Evolutionary conservation across 371 early-diverging fungal species (phyloP), one percentile per base, ranked within the genome.

Genomic region (Apophysomyces ossiformis): DNA sequence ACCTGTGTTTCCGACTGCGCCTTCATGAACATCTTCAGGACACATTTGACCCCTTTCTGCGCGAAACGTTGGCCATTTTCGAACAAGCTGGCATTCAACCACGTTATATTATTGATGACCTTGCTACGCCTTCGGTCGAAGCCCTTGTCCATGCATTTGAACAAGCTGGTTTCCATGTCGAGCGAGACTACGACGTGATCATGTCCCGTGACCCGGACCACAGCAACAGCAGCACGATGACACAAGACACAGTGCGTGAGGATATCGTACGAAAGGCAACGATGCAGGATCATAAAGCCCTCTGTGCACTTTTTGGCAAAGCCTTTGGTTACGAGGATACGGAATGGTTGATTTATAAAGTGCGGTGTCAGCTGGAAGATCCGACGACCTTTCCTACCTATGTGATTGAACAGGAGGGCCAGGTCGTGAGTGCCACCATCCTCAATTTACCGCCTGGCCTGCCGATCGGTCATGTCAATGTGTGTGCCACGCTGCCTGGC

Each of bases 391-490:
- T 63, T n/a, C 37, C 56, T 5, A 56, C 61, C 5, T 67, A 56
- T 41, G 61, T 61, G 36, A 35, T 61, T 5, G 67, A 67, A 12
- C 18, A 39, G 11, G 35, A 35, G 1, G 32, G 15, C 0, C 11
- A 54, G 16, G 4, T 67, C 4, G 54, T 41, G 4, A 61, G 61
- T 50, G 41, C 36, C 5, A 61, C 54, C 16, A 61, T 67, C 13
- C 43, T 67, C 6, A 50, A 61, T 35, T 16, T 37, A 11, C 67
- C 67, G 0, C 21, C 15, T 8, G 67, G 67, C 1, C 37, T 61
- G 12, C 47, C 67, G 7, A 39, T 67, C n/a, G 56, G 46, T 12
- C 67, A 67, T 43, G 67, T 67, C 57, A 67, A 61, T 36, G 67
- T 61, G n/a, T 36, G 37, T 21, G 67, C 61, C 4, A 67, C 67